Evolutionary conservation across 2,329 filamentous ascomycete species (phyloP), one percentile per base, ranked within the genome.

Genomic region (Botrytis elliptica): DNA sequence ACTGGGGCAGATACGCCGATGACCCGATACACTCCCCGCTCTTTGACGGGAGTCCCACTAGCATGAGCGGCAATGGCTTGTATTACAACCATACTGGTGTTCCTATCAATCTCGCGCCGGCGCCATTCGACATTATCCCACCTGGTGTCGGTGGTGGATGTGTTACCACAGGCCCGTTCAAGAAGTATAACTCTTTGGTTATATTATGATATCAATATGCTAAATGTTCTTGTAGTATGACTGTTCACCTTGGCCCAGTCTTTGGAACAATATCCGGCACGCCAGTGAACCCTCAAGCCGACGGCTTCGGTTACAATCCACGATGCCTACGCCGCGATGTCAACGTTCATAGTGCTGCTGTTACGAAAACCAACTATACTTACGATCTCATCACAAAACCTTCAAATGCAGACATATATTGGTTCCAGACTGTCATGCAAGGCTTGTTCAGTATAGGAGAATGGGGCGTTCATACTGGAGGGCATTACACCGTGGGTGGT

Each of bases 61-160:
- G 83, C 71, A 81, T 88, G 82, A 83, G 84, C 42, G 85, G 86
- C 36, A 84, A 88, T 75, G 86, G 87, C 29, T 79, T 74, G 6
- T 81, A 79, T 66, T 71, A 75, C 12, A 74, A 77, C 9, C 75
- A 81, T 68, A 76, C 76, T 3, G 74, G 75, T 49, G 73, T 76
- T 3, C 72, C 73, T 33, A 73, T 79, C 18, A 55, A 70, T 3
- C 74, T 68, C 0, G 74, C 77, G 2, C 75, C 76, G 40, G 55
- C 70, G n/a, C 75, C 74, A 16, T 74, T 71, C n/a, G 70, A 78
- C 55, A 38, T 83, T 74, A 77, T 80, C 72, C 85, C 84, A 0
- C 84, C 84, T 1, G 71, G 86, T 36, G 84, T 83, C 1, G 88
- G 88, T n/a, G 87, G 88, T 44, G 88, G 88, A 4, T 89, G 87